Evolutionary conservation across 208 protist species (phyloP), one percentile per base, ranked within the genome.

Genomic region (Crithidia acanthocephali): DNA sequence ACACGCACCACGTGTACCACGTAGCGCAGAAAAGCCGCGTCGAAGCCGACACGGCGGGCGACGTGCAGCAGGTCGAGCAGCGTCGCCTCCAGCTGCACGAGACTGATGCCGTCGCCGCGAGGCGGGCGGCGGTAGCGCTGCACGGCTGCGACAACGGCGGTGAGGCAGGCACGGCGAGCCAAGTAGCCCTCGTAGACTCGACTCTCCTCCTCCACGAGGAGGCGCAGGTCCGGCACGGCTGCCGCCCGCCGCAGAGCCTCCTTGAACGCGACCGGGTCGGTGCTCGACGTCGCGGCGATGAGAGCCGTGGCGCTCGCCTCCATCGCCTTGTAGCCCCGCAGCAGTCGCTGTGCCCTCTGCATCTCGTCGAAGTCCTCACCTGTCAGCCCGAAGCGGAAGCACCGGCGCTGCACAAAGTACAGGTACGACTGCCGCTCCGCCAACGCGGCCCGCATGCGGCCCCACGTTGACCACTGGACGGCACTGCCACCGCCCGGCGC

Each of bases 351-450:
- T 32, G 84, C 87, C 7, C 48, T 57, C 58, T 47, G 72, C 80
- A 90, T 83, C 62, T 76, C 80, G 13, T 77, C 44, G 50, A 62
- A 71, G 15, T 61, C 66, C 28, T 66, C 79, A 42, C 51, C 65
- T 22, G 77, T 74, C 35, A 89, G 71, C 22, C 80, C 83, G 56
- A 84, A 87, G 60, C 74, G 76, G 61, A 87, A 90, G 45, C 76
- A 80, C 9, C 84, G 79, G 27, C 76, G 73, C 60, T 92, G 87
- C 33, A 62, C 69, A 66, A 87, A 90, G 63, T 83, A 76, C 25
- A 89, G 64, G 13, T 67, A 56, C 0, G 81, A 68, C 64, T 82
- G 72, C 28, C 77, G 40, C n/a, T 76, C 68, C 30, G 37, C 66
- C 22, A 92, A 69, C n/a, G 27, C 68, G 32, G 64, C 69, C 23